Percentiles rank a stretch among this genome's conserved stretches.
Evolutionary conservation across 345 rosid genomes (phyloP).

Genomic region (Sonneratia caseolaris): DNA sequence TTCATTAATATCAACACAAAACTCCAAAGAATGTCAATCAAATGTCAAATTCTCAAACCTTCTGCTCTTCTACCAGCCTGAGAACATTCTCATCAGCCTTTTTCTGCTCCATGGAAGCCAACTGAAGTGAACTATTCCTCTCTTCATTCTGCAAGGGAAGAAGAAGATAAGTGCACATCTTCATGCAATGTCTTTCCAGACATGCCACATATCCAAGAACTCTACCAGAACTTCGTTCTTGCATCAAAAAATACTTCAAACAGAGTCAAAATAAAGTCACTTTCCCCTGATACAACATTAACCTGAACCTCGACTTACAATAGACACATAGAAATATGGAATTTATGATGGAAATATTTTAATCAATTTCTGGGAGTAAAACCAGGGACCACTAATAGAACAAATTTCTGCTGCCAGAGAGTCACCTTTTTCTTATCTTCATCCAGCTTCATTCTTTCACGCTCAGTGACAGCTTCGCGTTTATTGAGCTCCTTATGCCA

Average conservation of each 20-base stretch:
- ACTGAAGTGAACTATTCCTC: conserved; percentile 50
- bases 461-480: conserved; percentile 69
- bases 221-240: background rate
- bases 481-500: conserved; percentile 70
- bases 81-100: conserved; percentile 66
- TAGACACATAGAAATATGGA: background rate
- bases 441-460: conserved; percentile 72
- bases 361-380: background rate
- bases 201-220: background rate
- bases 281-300: background rate
- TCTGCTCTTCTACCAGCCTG: conserved; percentile 68
- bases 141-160: conserved; percentile 38
- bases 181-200: background rate
- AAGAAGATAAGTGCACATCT: conserved; percentile 11
- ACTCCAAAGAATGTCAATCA: background rate
- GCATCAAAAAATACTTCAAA: background rate
- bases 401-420: background rate
- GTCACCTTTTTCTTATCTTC: conserved; percentile 72
- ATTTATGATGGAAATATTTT: background rate
- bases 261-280: background rate
- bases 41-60: conserved; percentile 29
- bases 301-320: background rate
- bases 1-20: conserved; percentile 1
- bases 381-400: background rate
- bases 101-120: conserved; percentile 74